Base-by-base conservation (phyloP, 1,284 basidiomycete species). In the Trichosporon sp. region DNA sequence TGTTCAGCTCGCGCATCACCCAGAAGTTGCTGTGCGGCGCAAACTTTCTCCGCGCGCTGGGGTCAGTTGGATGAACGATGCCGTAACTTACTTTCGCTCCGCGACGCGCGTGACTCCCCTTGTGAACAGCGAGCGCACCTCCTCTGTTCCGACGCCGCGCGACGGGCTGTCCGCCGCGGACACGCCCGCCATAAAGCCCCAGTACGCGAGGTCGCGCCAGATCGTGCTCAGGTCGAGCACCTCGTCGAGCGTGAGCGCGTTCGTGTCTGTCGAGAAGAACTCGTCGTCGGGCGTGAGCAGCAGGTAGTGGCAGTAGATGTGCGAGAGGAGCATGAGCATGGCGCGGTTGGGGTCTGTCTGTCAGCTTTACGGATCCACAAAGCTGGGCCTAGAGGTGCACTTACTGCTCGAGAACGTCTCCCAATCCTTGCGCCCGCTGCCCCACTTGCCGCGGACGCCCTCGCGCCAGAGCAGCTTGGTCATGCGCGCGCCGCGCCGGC, bases 211-310 rank as follows among this genome's bases (percentile, higher is more conserved):
- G 72, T 84, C 78, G 29, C 81, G 71, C 83, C 81, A 84, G 23
- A 83, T 78, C 1, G 74, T 72, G 1, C 77, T 77, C 6, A 84
- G 68, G n/a, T 85, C 68, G 15, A 78, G 66, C 3, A 98, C 86
- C 77, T 99, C 96, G 75, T 97, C 94, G 8, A 95, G 81, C 0
- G 87, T 87, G 2, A 99, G 86, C 0, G 93, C 91, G 75, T 95
- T 95, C 15, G 75, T 71, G 1, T 72, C 21, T 1, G 65, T 62
- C 8, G 66, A 68, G 78, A 95, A 95, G 83, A 99, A 98, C 81
- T 99, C 96, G 80, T 98, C 96, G 75, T 99, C 97, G 2, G 93
- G 93, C 85, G 99, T 92, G 0, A 95, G 93, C 47, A 95, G 86
- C 21, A 99, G 87, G 12, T 90, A 88, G 72, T 96, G 91, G 1